Evolutionary conservation across 139 green algal species (phyloP).

Genomic region (Closterium sp.): DNA sequence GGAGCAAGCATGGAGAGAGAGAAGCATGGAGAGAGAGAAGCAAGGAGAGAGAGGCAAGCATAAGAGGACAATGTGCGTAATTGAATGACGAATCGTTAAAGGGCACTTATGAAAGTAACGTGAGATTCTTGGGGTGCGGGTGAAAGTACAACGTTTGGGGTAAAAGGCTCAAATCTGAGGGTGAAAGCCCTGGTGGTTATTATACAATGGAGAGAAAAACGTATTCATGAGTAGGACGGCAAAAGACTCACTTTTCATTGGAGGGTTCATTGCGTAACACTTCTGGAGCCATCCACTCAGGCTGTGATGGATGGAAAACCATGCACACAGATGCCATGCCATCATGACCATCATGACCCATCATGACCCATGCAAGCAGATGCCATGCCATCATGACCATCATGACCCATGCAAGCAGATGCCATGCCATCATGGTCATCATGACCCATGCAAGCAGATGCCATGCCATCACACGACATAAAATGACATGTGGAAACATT

Average conservation of each 20-base stretch:
- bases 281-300: slow-evolving; percentile 88
- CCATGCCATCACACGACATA: no score
- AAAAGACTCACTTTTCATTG: slow-evolving; percentile 71
- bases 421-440: no score
- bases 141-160: no score
- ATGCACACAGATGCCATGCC: neutral
- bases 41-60: no score
- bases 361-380: neutral
- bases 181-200: no score
- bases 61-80: neutral
- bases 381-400: neutral
- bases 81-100: neutral
- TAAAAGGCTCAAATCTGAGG: no score
- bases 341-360: no score
- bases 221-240: neutral
- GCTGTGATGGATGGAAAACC: slow-evolving; percentile 20
- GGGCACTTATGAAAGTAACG: neutral
- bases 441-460: no score
- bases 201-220: no score
- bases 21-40: neutral
- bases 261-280: slow-evolving; percentile 57
- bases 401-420: neutral
- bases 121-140: no score
- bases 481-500: no score
- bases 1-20: neutral